Percentiles rank a stretch among this genome's conserved stretches.
These are phyloP conservation scores for Leptographium flavum DNA, from an alignment of 2,329 filamentous ascomycete genomes.

Conservation along the genomic window DNA sequence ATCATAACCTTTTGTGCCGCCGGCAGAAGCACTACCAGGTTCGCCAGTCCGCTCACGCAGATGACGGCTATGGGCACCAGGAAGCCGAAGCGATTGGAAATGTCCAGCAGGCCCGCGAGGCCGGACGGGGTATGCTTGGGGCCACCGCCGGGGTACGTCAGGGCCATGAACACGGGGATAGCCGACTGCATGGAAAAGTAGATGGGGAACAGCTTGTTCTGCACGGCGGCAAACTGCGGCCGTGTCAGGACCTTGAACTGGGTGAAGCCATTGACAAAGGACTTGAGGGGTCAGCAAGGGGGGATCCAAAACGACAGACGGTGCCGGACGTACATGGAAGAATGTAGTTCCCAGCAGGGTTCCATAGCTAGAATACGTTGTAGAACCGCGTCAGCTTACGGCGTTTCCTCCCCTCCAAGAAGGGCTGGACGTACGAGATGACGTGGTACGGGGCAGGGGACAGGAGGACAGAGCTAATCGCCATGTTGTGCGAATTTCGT, in stretches of 20 bases:
- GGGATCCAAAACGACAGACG: constrained; percentile 1
- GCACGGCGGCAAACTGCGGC: constrained; percentile 67
- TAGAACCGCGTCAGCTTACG: not conserved
- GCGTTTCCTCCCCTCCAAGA: not conserved
- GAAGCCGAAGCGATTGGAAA: constrained; percentile 47
- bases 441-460: constrained; percentile 64
- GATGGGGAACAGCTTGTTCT: constrained; percentile 68
- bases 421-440: constrained; percentile 39
- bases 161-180: constrained; percentile 55
- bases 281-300: constrained; percentile 17
- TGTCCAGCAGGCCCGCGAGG: constrained; percentile 41
- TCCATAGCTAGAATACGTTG: constrained; percentile 59
- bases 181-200: constrained; percentile 79
- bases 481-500: not conserved
- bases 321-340: constrained; percentile 51
- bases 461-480: constrained; percentile 32
- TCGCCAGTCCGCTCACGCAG: constrained; percentile 55
- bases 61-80: constrained; percentile 56
- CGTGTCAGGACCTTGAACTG: constrained; percentile 66
- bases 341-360: constrained; percentile 75
- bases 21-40: constrained; percentile 59
- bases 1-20: constrained; percentile 61
- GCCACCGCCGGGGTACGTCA: constrained; percentile 59
- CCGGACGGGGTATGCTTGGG: constrained; percentile 25
- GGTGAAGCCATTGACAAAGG: constrained; percentile 61